These are phyloP conservation scores for Combretum micranthum DNA, from an alignment of 345 rosid genomes.

Conservation along the genomic window DNA sequence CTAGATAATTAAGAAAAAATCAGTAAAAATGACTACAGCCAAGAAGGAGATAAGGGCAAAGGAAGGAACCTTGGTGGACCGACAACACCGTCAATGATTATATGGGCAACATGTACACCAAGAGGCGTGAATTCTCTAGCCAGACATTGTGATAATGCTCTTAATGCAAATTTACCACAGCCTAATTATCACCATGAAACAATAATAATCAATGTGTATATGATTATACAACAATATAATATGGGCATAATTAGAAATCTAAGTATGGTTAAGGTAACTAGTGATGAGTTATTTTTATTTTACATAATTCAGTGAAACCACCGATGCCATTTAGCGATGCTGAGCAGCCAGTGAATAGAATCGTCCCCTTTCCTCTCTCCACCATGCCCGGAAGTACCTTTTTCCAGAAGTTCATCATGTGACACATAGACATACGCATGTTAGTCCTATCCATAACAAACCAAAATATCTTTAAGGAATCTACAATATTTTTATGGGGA, in stretches of 20 bases:
- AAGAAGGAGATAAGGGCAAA: no score
- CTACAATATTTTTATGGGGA: no score
- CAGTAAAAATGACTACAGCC: no score
- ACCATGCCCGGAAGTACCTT: slow-evolving; percentile 85
- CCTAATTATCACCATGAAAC: slow-evolving; percentile 27
- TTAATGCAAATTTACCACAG: slow-evolving; percentile 84
- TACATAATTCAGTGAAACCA: slow-evolving; percentile 88
- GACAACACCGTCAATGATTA: slow-evolving; percentile 73
- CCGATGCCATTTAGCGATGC: slow-evolving; percentile 79
- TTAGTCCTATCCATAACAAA: background rate
- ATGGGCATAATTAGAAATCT: background rate
- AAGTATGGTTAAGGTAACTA: background rate
- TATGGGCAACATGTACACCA: slow-evolving; percentile 87
- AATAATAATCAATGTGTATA: no score
- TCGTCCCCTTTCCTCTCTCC: slow-evolving; percentile 84
- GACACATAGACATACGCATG: background rate
- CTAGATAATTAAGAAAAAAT: no score
- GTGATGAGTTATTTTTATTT: background rate
- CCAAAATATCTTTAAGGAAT: no score
- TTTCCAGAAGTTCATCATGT: no score
- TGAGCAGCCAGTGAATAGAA: slow-evolving; percentile 89
- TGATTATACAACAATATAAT: background rate
- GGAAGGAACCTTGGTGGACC: slow-evolving; percentile 58
- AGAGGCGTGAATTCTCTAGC: slow-evolving; percentile 71
- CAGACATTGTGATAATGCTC: slow-evolving; percentile 78